These are phyloP conservation scores for Xylaria nigripes DNA, from an alignment of 495 filamentous ascomycete genomes.

Conservation along the genomic window DNA sequence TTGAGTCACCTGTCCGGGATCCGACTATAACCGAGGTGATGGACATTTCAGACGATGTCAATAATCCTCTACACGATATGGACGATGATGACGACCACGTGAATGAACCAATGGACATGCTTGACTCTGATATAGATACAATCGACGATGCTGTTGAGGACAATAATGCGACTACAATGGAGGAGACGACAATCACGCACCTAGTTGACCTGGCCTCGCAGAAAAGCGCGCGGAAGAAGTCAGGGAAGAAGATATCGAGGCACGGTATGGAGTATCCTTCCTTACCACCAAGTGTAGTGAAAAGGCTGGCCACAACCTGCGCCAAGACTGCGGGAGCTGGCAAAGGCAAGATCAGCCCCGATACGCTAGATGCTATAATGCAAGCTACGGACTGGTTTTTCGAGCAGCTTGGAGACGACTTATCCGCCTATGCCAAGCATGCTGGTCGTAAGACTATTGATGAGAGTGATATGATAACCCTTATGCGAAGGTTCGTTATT, in stretches of 20 bases:
- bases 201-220: slow-evolving; percentile 21
- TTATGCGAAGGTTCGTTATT: slow-evolving; percentile 68
- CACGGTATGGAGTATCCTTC: slow-evolving; percentile 69
- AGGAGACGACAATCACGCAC: slow-evolving; percentile 17
- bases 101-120: slow-evolving; percentile 17
- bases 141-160: slow-evolving; percentile 13
- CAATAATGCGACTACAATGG: slow-evolving; percentile 13
- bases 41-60: slow-evolving; percentile 13
- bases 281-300: slow-evolving; percentile 60
- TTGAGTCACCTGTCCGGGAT: slow-evolving; percentile 21
- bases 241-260: slow-evolving; percentile 55
- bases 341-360: slow-evolving; percentile 60
- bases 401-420: slow-evolving; percentile 71
- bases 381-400: slow-evolving; percentile 84
- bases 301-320: slow-evolving; percentile 66
- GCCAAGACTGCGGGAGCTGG: slow-evolving; percentile 47
- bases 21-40: slow-evolving; percentile 8
- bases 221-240: slow-evolving; percentile 32
- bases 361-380: slow-evolving; percentile 63
- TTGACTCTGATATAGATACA: slow-evolving; percentile 21
- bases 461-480: slow-evolving; percentile 68
- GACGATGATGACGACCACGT: slow-evolving; percentile 21
- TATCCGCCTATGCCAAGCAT: slow-evolving; percentile 72
- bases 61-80: slow-evolving; percentile 7
- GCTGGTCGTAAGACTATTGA: slow-evolving; percentile 78